Percentiles rank a stretch among this genome's conserved stretches.
Evolutionary conservation across 352 stramenopile genomes (phyloP).

Genomic region (Halophytophthora batemanensis): DNA sequence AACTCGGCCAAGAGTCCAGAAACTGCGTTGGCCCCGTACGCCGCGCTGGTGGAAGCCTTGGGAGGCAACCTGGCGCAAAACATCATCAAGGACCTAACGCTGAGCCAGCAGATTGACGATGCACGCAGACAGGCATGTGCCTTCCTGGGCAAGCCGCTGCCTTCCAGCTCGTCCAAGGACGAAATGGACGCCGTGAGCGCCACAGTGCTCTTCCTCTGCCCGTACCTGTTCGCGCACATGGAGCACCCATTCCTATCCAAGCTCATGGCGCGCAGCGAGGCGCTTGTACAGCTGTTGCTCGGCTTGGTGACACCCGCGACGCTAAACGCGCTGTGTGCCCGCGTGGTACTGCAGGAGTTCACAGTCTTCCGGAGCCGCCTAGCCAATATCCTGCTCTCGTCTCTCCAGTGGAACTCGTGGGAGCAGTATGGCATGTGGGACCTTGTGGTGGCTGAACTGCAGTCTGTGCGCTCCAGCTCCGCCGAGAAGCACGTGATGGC

Average conservation of each 20-base stretch:
- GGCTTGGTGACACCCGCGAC: conserved; percentile 57
- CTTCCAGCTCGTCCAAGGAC: conserved; percentile 27
- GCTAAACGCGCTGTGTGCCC: conserved; percentile 53
- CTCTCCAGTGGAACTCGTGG: conserved; percentile 80
- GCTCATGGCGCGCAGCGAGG: conserved; percentile 57
- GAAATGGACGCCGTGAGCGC: conserved; percentile 68
- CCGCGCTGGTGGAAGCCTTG: conserved; percentile 57
- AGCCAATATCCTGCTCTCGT: conserved; percentile 69
- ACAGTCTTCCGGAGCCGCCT: conserved; percentile 66
- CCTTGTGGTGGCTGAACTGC: conserved; percentile 64
- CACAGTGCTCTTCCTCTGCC: conserved; percentile 49
- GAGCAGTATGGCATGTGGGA: conserved; percentile 83
- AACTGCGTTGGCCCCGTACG: conserved; percentile 54
- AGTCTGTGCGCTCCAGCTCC: conserved; percentile 27
- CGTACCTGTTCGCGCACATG: conserved; percentile 70
- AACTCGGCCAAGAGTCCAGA: conserved; percentile 50
- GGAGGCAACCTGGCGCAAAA: conserved; percentile 43
- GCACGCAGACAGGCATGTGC: conserved; percentile 59
- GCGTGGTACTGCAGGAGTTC: conserved; percentile 75
- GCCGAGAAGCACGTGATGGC: conserved; percentile 61
- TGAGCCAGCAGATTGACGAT: conserved; percentile 81
- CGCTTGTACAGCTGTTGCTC: conserved; percentile 64
- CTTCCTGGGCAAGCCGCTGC: conserved; percentile 36
- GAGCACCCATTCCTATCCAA: conserved; percentile 61
- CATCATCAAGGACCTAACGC: conserved; percentile 64